Evolutionary conservation across 2,329 filamentous ascomycete genomes (phyloP), one percentile per base, ranked within the genome.

Genomic region (Monilinia laxa): DNA sequence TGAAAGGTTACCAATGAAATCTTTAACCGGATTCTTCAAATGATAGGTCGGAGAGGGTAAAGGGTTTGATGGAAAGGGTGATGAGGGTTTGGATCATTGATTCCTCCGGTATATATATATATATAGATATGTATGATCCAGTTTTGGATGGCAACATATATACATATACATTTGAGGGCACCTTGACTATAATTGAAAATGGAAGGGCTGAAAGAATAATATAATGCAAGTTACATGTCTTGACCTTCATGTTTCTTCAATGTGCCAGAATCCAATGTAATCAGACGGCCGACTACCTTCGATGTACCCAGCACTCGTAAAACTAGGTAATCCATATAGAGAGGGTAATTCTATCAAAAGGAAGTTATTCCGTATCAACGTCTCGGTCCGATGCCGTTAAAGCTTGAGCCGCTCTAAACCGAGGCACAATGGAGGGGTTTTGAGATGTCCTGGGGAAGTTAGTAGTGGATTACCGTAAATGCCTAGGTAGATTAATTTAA

Each of bases 321-420:
- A 28, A 28, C 28, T 28, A n/a, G n/a, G n/a, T n/a, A 28, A 35
- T 35, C 7, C 31, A 35, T 35, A 35, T 35, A 7, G 5, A 35
- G 31, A 35, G 31, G 5, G 31, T 35, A 12, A 12, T 28, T 28
- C 6, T 58, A 28, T 28, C 38, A 10, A 28, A 14, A 40, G 4
- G 40, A 42, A 16, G 40, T 16, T 16, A 16, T 6, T 42, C 40
- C 31, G 5, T 5, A 35, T 35, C 12, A 18, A 12, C 31, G 12
- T 18, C 23, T n/a, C 20, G 2, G 5, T n/a, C 57, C 59, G 45
- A 62, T 62, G 14, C 28, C 59, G 31, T 62, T 20, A 25, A 45
- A 18, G 28, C 18, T 42, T 40, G 45, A 62, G 38, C 62, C 64
- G 64, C 25, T 62, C 14, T 62, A 62, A 65, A 35, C 64, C 64